Evolutionary conservation across 176 grass and related monocot species (phyloP), one percentile per base, ranked within the genome.

Genomic region (Typha latifolia): DNA sequence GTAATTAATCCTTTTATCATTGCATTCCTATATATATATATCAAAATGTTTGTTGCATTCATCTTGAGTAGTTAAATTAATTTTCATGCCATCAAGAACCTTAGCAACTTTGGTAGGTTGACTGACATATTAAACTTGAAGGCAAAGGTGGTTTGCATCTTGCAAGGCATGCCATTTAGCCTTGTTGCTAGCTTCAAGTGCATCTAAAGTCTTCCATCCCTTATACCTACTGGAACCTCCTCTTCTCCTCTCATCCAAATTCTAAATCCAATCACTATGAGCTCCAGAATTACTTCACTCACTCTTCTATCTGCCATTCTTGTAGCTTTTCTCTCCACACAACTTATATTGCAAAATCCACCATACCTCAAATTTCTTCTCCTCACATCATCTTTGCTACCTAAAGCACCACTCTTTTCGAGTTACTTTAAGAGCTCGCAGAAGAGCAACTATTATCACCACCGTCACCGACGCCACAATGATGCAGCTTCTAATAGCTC

Each of bases 111-210:
- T 79, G 81, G 74, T 72, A 80, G 76, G 73, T 76, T 69, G 47
- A 27, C 63, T 61, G 73, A 62, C 29, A 82, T 79, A 72, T 68
- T 72, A 75, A 62, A 47, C 90, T 84, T 90, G 66, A 94, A 94
- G 90, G 76, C 77, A 80, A 61, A 72, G 63, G 51, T 90, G 82
- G 68, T 95, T 86, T 95, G 90, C 80, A 26, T 26, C 24, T 26
- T 26, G 24, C 24, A 86, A 86, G 90, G 50, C 90, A 84, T 84
- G 76, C 80, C 61, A 81, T 78, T 67, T 78, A 89, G 67, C 71
- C 74, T 84, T 83, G 64, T 80, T 0, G 24, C 24, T 26, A 26
- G 66, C 51, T 77, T 62, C 66, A 86, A 74, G 78, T 63, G 47
- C 62, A 78, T 63, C 74, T 21, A 4, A 24, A 49, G 12, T 11